phyloP scores from a whole-genome alignment of 495 filamentous ascomycete genomes.

The Lophiotrema nucula region DNA sequence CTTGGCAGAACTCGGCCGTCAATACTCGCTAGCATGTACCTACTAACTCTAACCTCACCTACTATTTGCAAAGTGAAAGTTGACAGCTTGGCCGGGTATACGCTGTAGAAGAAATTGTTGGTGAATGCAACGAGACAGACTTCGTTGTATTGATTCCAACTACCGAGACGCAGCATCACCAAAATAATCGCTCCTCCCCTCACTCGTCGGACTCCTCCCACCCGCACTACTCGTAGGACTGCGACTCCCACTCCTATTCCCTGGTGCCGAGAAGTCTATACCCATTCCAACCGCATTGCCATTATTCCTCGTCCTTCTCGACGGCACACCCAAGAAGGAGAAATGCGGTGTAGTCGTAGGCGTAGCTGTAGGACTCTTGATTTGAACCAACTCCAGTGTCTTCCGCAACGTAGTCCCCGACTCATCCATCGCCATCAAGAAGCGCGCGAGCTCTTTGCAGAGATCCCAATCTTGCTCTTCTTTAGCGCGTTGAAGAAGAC shows the following conservation, averaged over 20 bases:
- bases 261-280: slow-evolving; percentile 15
- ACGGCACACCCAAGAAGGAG: slow-evolving; percentile 23
- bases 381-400: slow-evolving; percentile 70
- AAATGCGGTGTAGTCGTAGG: slow-evolving; percentile 1
- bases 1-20: too few species aligned
- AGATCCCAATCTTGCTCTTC: slow-evolving; percentile 91
- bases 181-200: slow-evolving; percentile 25
- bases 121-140: too few species aligned
- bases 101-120: too few species aligned
- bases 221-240: slow-evolving; percentile 15
- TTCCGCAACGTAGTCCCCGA: slow-evolving; percentile 77
- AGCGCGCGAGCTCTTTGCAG: slow-evolving; percentile 90
- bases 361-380: slow-evolving; percentile 47
- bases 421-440: slow-evolving; percentile 87
- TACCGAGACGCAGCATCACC: too few species aligned
- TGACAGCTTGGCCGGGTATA: too few species aligned
- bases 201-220: slow-evolving; percentile 23
- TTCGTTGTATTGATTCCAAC: too few species aligned
- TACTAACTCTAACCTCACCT: too few species aligned
- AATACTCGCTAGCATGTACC: too few species aligned
- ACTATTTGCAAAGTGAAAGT: too few species aligned
- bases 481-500: slow-evolving; percentile 78
- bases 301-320: slow-evolving; percentile 3
- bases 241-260: not conserved
- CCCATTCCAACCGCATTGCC: not conserved